Conservation (phyloP, 2,329 filamentous ascomycete genomes). For the Rutstroemia sydowiana region DNA sequence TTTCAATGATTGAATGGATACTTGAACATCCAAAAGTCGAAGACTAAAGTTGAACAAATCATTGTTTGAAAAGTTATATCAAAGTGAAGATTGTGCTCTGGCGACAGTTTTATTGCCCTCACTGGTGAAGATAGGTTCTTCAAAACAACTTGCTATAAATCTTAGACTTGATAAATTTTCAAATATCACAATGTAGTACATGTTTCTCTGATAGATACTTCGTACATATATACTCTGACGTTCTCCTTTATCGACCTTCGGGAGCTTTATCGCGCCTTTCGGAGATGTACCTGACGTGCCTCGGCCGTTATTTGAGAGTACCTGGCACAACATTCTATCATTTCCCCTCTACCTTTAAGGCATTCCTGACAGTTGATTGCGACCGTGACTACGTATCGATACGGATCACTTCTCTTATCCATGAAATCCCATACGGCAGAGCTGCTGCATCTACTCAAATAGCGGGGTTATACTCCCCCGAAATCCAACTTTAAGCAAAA, state of each 20-base stretch:
- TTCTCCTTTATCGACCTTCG: neutral
- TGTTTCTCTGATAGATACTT: neutral
- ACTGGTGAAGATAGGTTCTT: too few species aligned
- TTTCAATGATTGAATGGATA: too few species aligned
- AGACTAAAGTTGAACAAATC: neutral
- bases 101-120: too few species aligned
- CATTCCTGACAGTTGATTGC: constrained; percentile 1
- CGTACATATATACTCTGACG: neutral
- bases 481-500: neutral
- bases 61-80: too few species aligned
- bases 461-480: constrained; percentile 3
- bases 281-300: constrained; percentile 1
- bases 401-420: constrained; percentile 4
- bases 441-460: neutral
- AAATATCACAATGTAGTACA: constrained; percentile 3
- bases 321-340: constrained; percentile 7
- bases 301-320: constrained; percentile 4
- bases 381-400: neutral
- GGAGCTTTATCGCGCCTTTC: constrained; percentile 5
- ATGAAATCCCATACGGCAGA: constrained; percentile 2
- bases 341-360: neutral
- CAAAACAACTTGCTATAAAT: too few species aligned
- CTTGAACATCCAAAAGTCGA: neutral
- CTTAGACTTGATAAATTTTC: too few species aligned
- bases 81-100: too few species aligned